A percentile compares a stretch with the other conserved stretches of the same genome.
Conservation (phyloP, 805 yeast species). For the Kluyveromyces siamensis region DNA sequence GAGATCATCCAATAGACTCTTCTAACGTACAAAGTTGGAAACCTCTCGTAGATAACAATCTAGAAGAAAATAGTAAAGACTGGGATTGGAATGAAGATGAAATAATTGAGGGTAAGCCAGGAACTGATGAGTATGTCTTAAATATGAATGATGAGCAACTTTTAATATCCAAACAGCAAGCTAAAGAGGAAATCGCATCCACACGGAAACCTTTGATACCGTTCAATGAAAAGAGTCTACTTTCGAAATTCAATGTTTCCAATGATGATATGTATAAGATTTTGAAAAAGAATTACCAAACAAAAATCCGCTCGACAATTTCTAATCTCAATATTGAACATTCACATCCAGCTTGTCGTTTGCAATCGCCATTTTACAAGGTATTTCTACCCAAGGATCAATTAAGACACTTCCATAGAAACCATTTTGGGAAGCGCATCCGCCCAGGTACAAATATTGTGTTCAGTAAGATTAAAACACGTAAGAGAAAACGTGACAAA, state of each 20-base stretch:
- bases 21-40: not conserved
- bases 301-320: conserved; percentile 85
- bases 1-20: conserved; percentile 28
- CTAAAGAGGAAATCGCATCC: conserved; percentile 2
- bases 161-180: conserved; percentile 39
- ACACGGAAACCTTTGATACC: conserved; percentile 33
- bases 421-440: conserved; percentile 48
- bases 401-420: conserved; percentile 72
- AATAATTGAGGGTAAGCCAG: conserved; percentile 60
- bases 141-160: conserved; percentile 86
- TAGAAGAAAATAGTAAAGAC: conserved; percentile 22
- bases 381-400: conserved; percentile 62
- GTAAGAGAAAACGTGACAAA: conserved; percentile 85
- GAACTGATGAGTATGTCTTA: conserved; percentile 30
- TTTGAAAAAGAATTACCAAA: conserved; percentile 76
- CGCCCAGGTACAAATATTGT: conserved; percentile 71
- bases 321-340: conserved; percentile 90
- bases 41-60: conserved; percentile 6
- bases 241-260: conserved; percentile 67
- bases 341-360: conserved; percentile 72
- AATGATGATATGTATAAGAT: conserved; percentile 83
- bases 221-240: conserved; percentile 43
- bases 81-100: conserved; percentile 43
- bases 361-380: conserved; percentile 87
- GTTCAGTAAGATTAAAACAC: conserved; percentile 61